These are phyloP conservation scores for Fusarium albidum DNA, from an alignment of 2,329 filamentous ascomycete genomes.

Conservation along the genomic window DNA sequence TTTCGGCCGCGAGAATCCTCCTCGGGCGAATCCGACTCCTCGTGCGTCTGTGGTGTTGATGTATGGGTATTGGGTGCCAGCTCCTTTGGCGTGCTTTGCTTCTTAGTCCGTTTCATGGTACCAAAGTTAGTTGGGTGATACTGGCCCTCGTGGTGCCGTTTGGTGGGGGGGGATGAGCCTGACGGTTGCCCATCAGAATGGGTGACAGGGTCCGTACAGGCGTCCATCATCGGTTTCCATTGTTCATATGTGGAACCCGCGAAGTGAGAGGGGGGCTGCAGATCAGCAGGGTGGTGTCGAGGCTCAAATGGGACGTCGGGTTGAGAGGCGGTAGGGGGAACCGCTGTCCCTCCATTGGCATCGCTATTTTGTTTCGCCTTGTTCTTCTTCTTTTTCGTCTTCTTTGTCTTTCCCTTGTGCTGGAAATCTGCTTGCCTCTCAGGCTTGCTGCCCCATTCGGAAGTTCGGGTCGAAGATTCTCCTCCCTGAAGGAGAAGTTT, in stretches of 20 bases:
- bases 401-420: conserved; percentile 23
- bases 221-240: neutral
- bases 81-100: conserved; percentile 1
- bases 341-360: conserved; percentile 4
- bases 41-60: neutral
- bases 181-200: neutral
- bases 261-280: neutral
- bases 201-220: neutral
- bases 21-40: conserved; percentile 15
- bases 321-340: neutral
- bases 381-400: conserved; percentile 39
- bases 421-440: conserved; percentile 4
- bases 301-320: neutral
- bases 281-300: neutral
- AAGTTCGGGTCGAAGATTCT: neutral
- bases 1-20: conserved; percentile 24
- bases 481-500: neutral
- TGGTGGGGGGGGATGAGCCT: conserved; percentile 14
- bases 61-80: neutral
- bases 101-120: conserved; percentile 29
- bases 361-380: conserved; percentile 23
- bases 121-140: conserved; percentile 4
- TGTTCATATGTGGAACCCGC: neutral
- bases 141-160: conserved; percentile 22
- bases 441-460: neutral